Conservation (phyloP, 192 early-diverging fungal species). For the Coemansia sp. region DNA sequence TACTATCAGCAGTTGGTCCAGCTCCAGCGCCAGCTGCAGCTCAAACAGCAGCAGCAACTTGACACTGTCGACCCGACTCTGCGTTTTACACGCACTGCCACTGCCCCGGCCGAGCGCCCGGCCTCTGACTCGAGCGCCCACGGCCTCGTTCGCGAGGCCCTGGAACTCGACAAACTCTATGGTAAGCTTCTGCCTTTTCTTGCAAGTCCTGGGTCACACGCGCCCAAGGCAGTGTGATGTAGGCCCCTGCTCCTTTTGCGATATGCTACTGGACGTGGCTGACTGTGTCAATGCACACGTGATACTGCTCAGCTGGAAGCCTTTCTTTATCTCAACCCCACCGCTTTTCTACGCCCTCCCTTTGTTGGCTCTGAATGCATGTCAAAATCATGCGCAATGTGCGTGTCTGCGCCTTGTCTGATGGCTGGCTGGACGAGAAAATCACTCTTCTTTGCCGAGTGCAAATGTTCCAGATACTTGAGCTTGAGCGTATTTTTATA, state of each 20-base stretch:
- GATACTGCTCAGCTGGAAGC: not conserved
- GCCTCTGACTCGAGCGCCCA: conserved; percentile 16
- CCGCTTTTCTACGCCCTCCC: not conserved
- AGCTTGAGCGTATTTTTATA: no score
- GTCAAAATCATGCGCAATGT: conserved; percentile 20
- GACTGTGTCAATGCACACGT: conserved; percentile 14
- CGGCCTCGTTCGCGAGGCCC: conserved; percentile 47
- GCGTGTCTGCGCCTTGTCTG: conserved; percentile 5
- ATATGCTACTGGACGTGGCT: conserved; percentile 13
- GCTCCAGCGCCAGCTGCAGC: conserved; percentile 36
- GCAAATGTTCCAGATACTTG: not conserved
- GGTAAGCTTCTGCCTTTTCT: conserved; percentile 38
- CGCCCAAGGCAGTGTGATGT: conserved; percentile 3
- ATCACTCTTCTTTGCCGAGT: not conserved
- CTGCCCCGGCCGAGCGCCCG: conserved; percentile 31
- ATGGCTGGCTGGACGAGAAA: not conserved
- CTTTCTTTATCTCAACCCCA: not conserved
- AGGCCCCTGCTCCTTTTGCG: not conserved
- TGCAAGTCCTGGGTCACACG: not conserved
- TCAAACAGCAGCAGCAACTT: conserved; percentile 23
- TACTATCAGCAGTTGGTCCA: conserved; percentile 36
- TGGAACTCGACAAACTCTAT: conserved; percentile 54
- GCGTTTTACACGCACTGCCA: conserved; percentile 37
- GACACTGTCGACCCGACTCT: conserved; percentile 15
- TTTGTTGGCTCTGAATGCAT: conserved; percentile 1